Evolutionary conservation across 306 rosid genomes (phyloP).

Genomic region (Trichosanthes truncata): DNA sequence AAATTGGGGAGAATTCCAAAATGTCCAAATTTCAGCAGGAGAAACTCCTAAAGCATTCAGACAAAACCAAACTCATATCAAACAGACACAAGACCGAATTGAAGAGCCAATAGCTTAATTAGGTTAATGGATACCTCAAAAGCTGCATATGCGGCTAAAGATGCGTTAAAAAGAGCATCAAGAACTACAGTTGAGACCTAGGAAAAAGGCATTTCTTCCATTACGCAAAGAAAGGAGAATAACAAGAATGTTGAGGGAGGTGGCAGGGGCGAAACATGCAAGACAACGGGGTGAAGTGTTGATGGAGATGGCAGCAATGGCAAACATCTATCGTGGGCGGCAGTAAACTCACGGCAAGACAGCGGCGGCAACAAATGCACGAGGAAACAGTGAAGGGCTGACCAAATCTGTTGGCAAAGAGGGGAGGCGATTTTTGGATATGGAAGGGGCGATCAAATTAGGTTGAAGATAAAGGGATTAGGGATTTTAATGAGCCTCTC

Average conservation of each 20-base stretch:
- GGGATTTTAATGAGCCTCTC: no score
- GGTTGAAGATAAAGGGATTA: no score
- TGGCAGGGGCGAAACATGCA: slow-evolving; percentile 37
- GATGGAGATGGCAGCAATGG: no score
- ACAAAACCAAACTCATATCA: background rate
- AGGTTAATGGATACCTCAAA: slow-evolving; percentile 33
- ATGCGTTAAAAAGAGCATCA: slow-evolving; percentile 58
- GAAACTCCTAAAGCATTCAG: background rate
- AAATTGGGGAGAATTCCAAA: background rate
- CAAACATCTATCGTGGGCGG: no score
- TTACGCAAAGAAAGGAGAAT: background rate
- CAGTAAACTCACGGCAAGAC: no score
- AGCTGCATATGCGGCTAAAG: slow-evolving; percentile 35
- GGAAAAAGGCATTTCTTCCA: background rate
- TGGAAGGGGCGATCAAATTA: no score
- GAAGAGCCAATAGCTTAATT: background rate
- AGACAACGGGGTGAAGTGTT: slow-evolving; percentile 46
- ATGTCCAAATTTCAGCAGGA: background rate
- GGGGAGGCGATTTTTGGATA: no score
- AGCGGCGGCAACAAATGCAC: no score
- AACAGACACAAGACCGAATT: background rate
- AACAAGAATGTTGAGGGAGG: background rate
- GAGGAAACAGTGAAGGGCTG: no score
- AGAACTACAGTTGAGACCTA: slow-evolving; percentile 70
- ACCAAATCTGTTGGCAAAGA: no score